Base-by-base conservation (phyloP, 2,329 filamentous ascomycete species). In the Fusarium falciforme region DNA sequence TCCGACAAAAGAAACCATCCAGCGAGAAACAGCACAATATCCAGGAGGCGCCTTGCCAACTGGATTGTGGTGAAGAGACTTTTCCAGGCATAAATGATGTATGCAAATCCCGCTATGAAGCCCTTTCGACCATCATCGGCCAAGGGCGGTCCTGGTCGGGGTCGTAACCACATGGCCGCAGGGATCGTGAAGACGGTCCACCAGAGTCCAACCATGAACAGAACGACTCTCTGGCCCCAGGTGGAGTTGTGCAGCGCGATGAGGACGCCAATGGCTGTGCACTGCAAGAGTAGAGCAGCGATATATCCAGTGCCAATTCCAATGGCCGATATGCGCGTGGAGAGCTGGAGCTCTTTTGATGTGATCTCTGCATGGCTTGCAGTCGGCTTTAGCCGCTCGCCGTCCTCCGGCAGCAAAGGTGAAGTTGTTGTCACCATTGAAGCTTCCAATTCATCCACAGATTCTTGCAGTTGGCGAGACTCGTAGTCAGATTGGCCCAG, bases 1-100 rank as follows among this genome's bases (percentile, higher is more conserved):
- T 99, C 96, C 8, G 94, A 97, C 2, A 99, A 88, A 33, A 99
- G 88, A 80, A 99, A 98, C 96, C 96, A 99, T 7, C 94, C 95
- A 4, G 89, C 90, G 6, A 99, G 88, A 80, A 96, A 96, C 8
- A 96, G 85, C 31, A 93, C 85, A 31, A 96, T 92, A 76, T 96
- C 94, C 60, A 91, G 85, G 8, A 96, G 87, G 12, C 89, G 88
- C 16, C 92, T 87, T 4, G 96, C 95, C 52, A 95, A 89, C 76
- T 91, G 89, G 12, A 95, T 85, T 0, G 96, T 98, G 67, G 91
- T 92, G 73, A 92, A 95, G 1, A 99, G 88, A 4, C 94, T 94
- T 66, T 89, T 92, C 96, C 96, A 99, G 0, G 95, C 93, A 81
- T 93, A 96, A 0, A 86, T 84, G 40, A 98, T 89, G 80, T 98